phyloP scores from a whole-genome alignment of 108 stramenopile species.

The Skeletonema grethae region DNA sequence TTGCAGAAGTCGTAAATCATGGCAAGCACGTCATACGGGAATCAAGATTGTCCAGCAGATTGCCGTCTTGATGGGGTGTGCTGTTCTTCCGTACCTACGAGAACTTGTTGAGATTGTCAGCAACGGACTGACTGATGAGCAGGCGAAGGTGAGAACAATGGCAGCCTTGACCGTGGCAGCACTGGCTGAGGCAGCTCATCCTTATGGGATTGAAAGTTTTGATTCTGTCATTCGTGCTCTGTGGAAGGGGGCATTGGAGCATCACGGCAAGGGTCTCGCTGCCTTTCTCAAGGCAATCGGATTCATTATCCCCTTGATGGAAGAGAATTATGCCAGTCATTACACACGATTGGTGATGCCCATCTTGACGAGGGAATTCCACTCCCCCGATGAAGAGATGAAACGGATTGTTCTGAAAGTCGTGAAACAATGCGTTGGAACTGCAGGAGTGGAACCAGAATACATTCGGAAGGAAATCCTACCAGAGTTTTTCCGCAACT shows the following conservation, averaged over 20 bases:
- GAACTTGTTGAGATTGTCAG: slow-evolving; percentile 96
- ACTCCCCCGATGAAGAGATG: slow-evolving; percentile 96
- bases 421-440: slow-evolving; percentile 98
- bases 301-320: slow-evolving; percentile 98
- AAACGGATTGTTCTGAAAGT: slow-evolving; percentile 98
- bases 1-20: slow-evolving; percentile 94
- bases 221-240: slow-evolving; percentile 97
- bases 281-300: slow-evolving; percentile 99
- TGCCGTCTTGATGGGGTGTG: slow-evolving; percentile 97
- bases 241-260: slow-evolving; percentile 98
- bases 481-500: slow-evolving; percentile 97
- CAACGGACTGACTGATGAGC: slow-evolving; percentile 95
- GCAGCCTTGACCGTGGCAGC: slow-evolving; percentile 96
- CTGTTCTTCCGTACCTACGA: slow-evolving; percentile 95
- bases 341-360: slow-evolving; percentile 99
- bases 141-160: slow-evolving; percentile 97
- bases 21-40: slow-evolving; percentile 99
- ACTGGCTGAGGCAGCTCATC: slow-evolving; percentile 97
- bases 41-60: slow-evolving; percentile 99
- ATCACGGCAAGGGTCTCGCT: slow-evolving; percentile 97
- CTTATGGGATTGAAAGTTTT: slow-evolving; percentile 99
- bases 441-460: slow-evolving; percentile 96
- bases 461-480: slow-evolving; percentile 97
- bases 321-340: slow-evolving; percentile 99
- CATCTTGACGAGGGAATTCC: slow-evolving; percentile 96